Evolutionary conservation across 805 yeast genomes (phyloP).

Genomic region (Kregervanrija delftensis): DNA sequence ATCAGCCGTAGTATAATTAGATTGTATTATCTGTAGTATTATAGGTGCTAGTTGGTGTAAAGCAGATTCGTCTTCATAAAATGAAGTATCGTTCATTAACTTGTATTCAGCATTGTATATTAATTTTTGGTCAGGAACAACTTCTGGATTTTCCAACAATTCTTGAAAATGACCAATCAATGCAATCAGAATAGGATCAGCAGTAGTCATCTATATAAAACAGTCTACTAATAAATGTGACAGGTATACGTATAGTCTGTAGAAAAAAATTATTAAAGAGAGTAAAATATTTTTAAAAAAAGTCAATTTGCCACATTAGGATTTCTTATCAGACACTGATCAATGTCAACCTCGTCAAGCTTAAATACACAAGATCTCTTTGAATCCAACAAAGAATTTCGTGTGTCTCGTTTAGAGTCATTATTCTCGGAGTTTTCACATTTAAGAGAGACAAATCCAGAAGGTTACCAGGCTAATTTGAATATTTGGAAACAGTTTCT

Average conservation of each 20-base stretch:
- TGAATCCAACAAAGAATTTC: slow-evolving; percentile 3
- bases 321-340: no score
- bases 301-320: no score
- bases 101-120: slow-evolving; percentile 13
- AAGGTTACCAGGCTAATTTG: slow-evolving; percentile 45
- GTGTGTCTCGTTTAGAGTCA: slow-evolving; percentile 34
- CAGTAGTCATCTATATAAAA: slow-evolving; percentile 2
- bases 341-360: no score
- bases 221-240: no score
- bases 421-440: slow-evolving; percentile 40
- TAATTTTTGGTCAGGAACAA: slow-evolving; percentile 11
- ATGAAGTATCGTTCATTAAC: slow-evolving; percentile 12
- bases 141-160: slow-evolving; percentile 2
- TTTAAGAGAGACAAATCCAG: slow-evolving; percentile 36
- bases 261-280: no score
- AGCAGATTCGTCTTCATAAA: slow-evolving; percentile 10
- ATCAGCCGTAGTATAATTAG: slow-evolving; percentile 16
- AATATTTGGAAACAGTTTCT: slow-evolving; percentile 38
- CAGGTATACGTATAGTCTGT: no score
- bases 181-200: slow-evolving; percentile 16
- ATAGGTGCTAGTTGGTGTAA: slow-evolving; percentile 15
- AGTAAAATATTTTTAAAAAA: no score
- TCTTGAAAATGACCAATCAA: slow-evolving; percentile 14
- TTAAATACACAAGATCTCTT: slow-evolving; percentile 1
- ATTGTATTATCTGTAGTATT: slow-evolving; percentile 18